phyloP scores from a whole-genome alignment of 2,329 filamentous ascomycete species.

The Pseudogymnoascus sp. region DNA sequence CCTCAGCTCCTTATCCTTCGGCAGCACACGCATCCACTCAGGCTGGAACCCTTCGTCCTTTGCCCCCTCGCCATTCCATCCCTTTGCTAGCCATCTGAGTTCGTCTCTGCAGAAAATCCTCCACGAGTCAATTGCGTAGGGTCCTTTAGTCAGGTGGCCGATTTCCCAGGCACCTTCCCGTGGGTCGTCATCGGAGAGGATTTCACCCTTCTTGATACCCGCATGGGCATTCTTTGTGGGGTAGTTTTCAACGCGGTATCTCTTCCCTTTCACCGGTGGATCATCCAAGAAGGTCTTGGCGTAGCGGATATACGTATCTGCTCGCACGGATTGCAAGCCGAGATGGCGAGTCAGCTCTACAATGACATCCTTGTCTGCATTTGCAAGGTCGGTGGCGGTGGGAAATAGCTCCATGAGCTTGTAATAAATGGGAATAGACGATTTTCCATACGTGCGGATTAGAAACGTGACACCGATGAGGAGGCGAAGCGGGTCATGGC shows the following conservation, averaged over 20 bases:
- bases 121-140: constrained; percentile 84
- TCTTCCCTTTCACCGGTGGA: constrained; percentile 52
- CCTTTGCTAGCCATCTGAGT: constrained; percentile 56
- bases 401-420: constrained; percentile 61
- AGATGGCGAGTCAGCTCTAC: constrained; percentile 59
- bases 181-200: constrained; percentile 37
- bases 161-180: constrained; percentile 61
- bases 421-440: constrained; percentile 70
- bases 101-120: constrained; percentile 85
- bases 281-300: constrained; percentile 59
- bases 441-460: constrained; percentile 67
- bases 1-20: constrained; percentile 79
- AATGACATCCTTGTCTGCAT: constrained; percentile 49
- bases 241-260: constrained; percentile 52
- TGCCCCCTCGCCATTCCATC: constrained; percentile 56
- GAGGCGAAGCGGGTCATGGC: constrained; percentile 68
- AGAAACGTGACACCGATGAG: constrained; percentile 79
- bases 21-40: constrained; percentile 84
- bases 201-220: constrained; percentile 40
- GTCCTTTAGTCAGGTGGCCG: constrained; percentile 72
- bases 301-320: constrained; percentile 60
- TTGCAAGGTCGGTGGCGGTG: constrained; percentile 54
- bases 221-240: constrained; percentile 42
- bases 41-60: constrained; percentile 56
- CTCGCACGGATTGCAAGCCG: constrained; percentile 63